Conservation (phyloP, 2,329 filamentous ascomycete species). For the Leptographium radiaticola region DNA sequence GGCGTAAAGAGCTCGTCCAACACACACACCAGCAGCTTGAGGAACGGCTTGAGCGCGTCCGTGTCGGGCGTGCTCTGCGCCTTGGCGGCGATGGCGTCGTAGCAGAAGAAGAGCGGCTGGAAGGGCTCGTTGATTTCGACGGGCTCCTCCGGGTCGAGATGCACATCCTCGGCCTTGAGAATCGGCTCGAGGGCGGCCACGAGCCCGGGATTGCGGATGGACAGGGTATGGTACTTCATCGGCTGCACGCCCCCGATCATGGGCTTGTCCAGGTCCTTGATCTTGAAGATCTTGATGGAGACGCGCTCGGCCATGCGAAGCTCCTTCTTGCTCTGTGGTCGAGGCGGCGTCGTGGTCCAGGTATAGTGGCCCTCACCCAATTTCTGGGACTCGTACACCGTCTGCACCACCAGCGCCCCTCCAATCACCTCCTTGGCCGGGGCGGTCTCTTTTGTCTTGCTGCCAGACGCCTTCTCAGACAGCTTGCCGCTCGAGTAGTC, state of each 20-base stretch:
- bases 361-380: constrained; percentile 15
- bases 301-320: constrained; percentile 23
- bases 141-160: constrained; percentile 23
- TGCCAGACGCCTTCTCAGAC: background rate
- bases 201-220: constrained; percentile 28
- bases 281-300: constrained; percentile 32
- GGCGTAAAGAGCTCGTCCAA: constrained; percentile 30
- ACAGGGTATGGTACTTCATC: constrained; percentile 26
- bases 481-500: constrained; percentile 10
- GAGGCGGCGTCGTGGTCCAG: constrained; percentile 29
- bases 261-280: constrained; percentile 28
- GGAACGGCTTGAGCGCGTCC: constrained; percentile 20
- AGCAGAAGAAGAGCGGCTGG: constrained; percentile 28
- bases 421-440: constrained; percentile 13
- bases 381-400: constrained; percentile 24
- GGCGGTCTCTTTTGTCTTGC: background rate
- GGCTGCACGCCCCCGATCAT: constrained; percentile 23
- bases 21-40: constrained; percentile 26
- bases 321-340: constrained; percentile 25
- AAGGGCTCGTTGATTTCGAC: constrained; percentile 27
- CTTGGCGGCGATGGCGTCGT: constrained; percentile 26
- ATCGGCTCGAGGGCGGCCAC: constrained; percentile 29
- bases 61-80: constrained; percentile 15
- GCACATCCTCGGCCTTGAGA: constrained; percentile 25
- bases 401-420: constrained; percentile 19